Evolutionary conservation across 805 yeast species (phyloP), one percentile per base, ranked within the genome.

Genomic region (Lachancea fermentati): DNA sequence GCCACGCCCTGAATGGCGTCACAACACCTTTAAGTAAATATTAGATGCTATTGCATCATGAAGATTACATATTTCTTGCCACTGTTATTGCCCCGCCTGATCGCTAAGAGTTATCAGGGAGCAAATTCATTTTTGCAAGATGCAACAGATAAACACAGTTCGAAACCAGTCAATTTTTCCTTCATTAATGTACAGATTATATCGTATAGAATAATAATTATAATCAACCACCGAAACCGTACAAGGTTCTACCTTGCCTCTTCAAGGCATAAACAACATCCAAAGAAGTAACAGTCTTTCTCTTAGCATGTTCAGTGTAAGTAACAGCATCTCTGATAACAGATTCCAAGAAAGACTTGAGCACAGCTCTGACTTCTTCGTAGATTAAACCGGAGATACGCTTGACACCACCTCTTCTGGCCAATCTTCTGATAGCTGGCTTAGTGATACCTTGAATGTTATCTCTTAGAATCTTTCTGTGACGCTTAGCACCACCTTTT

Each of bases 331-430:
- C 97, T 79, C 97, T 87, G 75, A 91, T 91, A 58, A 93, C 96
- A 66, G 85, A 82, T 74, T 87, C 96, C 68, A 91, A 80, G 84
- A 91, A 91, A 44, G 95, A 77, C 76, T 89, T 89, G 57, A 91
- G 78, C 57, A 93, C 97, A 58, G 84, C 89, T 79, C 98, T 88
- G 66, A 93, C 96, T 77, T 91, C 97, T 75, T 91, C 98, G 78
- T 91, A 91, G 70, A 91, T 91, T 68, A 89, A 77, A 70, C 96
- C 97, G 51, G 97, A 91, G 65, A 91, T 91, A 85, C 98, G 96
- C 84, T 91, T 91, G 67, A 91, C 98, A 89, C 98, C 98, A 77
- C 98, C 98, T 86, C 98, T 88, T 83, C 98, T 91, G 39, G 98
- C 98, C 64, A 91, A 84, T 86, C 98, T 91, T 79, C 98, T 88